Evolutionary conservation across 768 basidiomycete species (phyloP).

Genomic region (Boletus insuetus): DNA sequence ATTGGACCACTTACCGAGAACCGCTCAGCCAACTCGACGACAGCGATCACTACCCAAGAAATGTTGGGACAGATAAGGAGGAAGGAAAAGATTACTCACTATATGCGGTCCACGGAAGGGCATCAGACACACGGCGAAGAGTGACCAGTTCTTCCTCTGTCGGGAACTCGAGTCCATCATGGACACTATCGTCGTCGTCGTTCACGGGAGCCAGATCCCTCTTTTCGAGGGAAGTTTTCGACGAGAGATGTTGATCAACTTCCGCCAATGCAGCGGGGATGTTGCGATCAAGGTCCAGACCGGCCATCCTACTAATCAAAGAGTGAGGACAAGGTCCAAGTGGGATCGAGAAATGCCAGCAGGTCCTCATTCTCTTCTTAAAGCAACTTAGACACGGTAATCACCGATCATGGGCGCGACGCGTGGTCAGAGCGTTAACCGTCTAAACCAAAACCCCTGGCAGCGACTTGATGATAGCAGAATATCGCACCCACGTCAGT

Average conservation of each 20-base stretch:
- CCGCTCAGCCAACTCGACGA: conserved; percentile 69
- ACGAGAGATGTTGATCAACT: conserved; percentile 4
- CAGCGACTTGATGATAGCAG: not conserved
- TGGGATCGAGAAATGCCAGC: not conserved
- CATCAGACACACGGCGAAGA: conserved; percentile 59
- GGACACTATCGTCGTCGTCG: conserved; percentile 32
- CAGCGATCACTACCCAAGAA: conserved; percentile 49
- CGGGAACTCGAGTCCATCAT: conserved; percentile 60
- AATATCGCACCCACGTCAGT: not conserved
- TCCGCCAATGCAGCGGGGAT: conserved; percentile 14
- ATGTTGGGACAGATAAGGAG: not conserved
- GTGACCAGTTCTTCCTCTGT: conserved; percentile 58
- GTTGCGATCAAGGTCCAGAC: conserved; percentile 5
- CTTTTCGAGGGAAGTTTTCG: conserved; percentile 18
- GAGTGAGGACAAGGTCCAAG: not conserved
- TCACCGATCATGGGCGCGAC: not conserved
- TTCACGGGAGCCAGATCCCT: conserved; percentile 10
- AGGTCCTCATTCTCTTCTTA: conserved; percentile 1
- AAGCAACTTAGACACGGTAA: not conserved
- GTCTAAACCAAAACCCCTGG: not conserved
- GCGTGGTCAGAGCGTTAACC: not conserved
- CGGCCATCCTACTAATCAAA: conserved; percentile 7
- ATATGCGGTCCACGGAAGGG: conserved; percentile 57
- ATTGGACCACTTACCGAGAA: conserved; percentile 51
- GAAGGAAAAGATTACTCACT: conserved; percentile 2